Evolutionary conservation across 2,329 filamentous ascomycete species (phyloP).

Genomic region (Sordariomycetes sp.): DNA sequence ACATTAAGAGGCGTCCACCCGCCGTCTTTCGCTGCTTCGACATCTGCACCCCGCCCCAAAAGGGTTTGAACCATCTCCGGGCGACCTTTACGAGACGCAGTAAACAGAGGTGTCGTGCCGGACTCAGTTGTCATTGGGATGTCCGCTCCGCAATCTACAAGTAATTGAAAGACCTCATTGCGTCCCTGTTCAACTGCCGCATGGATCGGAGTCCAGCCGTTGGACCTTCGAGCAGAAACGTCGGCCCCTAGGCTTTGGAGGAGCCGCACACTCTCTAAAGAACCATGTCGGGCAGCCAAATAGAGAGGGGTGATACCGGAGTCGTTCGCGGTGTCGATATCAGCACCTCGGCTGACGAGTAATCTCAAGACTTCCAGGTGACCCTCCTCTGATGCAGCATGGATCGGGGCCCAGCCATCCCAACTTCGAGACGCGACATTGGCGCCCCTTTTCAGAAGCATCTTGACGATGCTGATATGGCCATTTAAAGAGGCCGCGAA

Average conservation of each 20-base stretch:
- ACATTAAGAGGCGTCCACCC: not conserved
- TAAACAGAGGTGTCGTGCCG: not conserved
- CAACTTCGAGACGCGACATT: not conserved
- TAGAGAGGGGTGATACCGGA: no score
- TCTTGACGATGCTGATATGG: not conserved
- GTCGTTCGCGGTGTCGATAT: no score
- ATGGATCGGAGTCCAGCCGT: no score
- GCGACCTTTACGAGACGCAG: not conserved
- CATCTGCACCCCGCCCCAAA: not conserved
- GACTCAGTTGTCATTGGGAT: not conserved
- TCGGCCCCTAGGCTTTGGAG: no score
- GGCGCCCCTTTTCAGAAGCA: not conserved
- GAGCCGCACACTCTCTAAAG: no score
- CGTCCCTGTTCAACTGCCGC: no score
- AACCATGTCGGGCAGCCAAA: no score
- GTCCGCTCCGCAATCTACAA: not conserved
- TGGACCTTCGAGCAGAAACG: no score
- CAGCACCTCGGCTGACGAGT: no score
- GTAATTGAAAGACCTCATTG: no score
- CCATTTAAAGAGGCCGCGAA: not conserved
- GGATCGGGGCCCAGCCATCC: not conserved
- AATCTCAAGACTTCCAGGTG: not conserved
- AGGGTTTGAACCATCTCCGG: not conserved
- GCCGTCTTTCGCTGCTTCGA: not conserved
- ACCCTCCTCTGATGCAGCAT: not conserved